These are phyloP conservation scores for Lentinula sp. DNA, from an alignment of 768 basidiomycete species.

Conservation along the genomic window DNA sequence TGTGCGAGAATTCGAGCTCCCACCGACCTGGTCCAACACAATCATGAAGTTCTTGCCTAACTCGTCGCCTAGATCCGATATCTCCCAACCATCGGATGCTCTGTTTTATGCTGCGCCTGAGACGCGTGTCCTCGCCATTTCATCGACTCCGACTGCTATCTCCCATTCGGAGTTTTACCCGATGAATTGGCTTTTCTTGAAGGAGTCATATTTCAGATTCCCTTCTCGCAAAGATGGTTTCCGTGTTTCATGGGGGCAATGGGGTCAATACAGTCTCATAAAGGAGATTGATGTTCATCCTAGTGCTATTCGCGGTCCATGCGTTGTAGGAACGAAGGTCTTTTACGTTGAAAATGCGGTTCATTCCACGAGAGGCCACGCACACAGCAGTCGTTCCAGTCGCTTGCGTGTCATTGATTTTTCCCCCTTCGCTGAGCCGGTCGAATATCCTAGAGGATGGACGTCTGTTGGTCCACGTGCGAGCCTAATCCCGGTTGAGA, in stretches of 20 bases:
- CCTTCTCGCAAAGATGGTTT: constrained; percentile 36
- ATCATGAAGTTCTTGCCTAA: constrained; percentile 45
- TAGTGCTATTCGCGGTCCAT: constrained; percentile 28
- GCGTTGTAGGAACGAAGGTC: constrained; percentile 39
- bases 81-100: constrained; percentile 30
- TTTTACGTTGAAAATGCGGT: constrained; percentile 33
- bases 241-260: constrained; percentile 47
- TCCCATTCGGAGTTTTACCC: constrained; percentile 22
- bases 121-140: constrained; percentile 41
- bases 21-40: constrained; percentile 42
- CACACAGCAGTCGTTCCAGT: background rate
- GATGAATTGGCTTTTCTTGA: constrained; percentile 47
- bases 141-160: constrained; percentile 32
- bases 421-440: constrained; percentile 31
- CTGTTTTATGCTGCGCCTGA: constrained; percentile 55
- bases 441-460: constrained; percentile 26
- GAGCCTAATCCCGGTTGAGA: constrained; percentile 35
- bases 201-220: constrained; percentile 44
- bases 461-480: constrained; percentile 34
- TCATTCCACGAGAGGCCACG: constrained; percentile 4
- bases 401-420: constrained; percentile 40
- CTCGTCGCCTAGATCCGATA: constrained; percentile 31
- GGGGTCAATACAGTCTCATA: constrained; percentile 46
- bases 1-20: constrained; percentile 51
- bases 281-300: constrained; percentile 28